phyloP scores from a whole-genome alignment of 2,329 filamentous ascomycete species.

The Chrysoporthe deuterocubensis region DNA sequence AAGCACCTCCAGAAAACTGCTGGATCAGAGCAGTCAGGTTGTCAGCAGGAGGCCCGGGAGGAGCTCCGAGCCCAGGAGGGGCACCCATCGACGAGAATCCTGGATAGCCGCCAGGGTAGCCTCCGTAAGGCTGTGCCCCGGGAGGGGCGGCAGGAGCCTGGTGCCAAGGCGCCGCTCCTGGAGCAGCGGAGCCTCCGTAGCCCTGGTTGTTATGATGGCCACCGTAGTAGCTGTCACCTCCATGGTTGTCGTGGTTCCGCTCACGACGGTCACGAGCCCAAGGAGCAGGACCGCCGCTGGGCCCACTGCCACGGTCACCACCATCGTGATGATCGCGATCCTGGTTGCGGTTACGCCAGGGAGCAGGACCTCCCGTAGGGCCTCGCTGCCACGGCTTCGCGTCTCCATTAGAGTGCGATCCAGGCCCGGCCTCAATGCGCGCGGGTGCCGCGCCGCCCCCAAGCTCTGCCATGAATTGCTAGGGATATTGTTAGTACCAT shows the following conservation, averaged over 20 bases:
- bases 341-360: conserved; percentile 69
- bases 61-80: conserved; percentile 42
- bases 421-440: conserved; percentile 85
- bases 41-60: conserved; percentile 54
- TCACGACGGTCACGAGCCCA: conserved; percentile 63
- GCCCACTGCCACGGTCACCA: conserved; percentile 42
- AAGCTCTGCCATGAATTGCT: conserved; percentile 98
- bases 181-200: conserved; percentile 37
- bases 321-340: conserved; percentile 52
- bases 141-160: conserved; percentile 39
- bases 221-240: conserved; percentile 51
- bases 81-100: conserved; percentile 45
- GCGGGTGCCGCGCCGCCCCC: conserved; percentile 71
- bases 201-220: conserved; percentile 46
- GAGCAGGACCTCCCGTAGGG: conserved; percentile 81
- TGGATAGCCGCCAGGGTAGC: conserved; percentile 51
- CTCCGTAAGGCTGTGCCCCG: conserved; percentile 47
- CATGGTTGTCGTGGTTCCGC: conserved; percentile 52
- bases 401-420: conserved; percentile 58
- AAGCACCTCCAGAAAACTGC: conserved; percentile 51
- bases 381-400: conserved; percentile 88
- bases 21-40: conserved; percentile 70
- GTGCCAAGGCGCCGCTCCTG: conserved; percentile 60
- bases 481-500: conserved; percentile 44
- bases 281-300: conserved; percentile 56